Base-by-base conservation (phyloP, 1,284 basidiomycete genomes). In the Polyporus tsugae region DNA sequence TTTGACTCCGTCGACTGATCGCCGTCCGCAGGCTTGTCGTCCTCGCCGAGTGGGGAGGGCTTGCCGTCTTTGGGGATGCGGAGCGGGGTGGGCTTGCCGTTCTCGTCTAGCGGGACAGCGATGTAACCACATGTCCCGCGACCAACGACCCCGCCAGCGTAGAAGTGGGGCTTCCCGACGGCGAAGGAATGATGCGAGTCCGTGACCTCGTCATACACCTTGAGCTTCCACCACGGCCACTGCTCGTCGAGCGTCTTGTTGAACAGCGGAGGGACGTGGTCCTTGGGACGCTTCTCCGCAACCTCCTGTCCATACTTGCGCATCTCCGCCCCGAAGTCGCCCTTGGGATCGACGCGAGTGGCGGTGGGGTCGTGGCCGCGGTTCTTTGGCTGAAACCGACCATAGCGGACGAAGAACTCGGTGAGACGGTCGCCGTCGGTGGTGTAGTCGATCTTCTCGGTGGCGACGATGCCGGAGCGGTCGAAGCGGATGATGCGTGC, bases 91-190 rank as follows among this genome's bases (percentile, higher is more conserved):
- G n/a, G 63, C 17, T 38, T 53, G 1, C 17, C 36, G 10, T 29
- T 22, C 15, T 1, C 33, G 17, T n/a, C 55, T 7, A 36, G 15
- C 2, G 55, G 19, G 1, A 38, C 35, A 10, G 64, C 70, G 49
- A 73, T 35, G 66, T 69, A 73, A 2, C 72, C 65, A 17, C 68
- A 55, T 11, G 68, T 73, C 0, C 58, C 65, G 6, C 70, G 70
- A 9, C 72, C 70, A 1, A 35, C 65, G 1, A 67, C 46, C 1
- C 64, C 64, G 0, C 53, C 49, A 17, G 69, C 38, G 0, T 17
- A n/a, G 60, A 68, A 68, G 17, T 46, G 39, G 4, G 71, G 69
- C 41, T 65, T 68, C 11, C 61, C 66, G 6, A 72, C 69, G 0
- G 65, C 35, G 63, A 66, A 65, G 11, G 25, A 11, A 1, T 22